Percentiles rank a stretch among this genome's conserved stretches.
phyloP scores from a whole-genome alignment of 1,284 basidiomycete species.

The Ceratobasidium sp. region DNA sequence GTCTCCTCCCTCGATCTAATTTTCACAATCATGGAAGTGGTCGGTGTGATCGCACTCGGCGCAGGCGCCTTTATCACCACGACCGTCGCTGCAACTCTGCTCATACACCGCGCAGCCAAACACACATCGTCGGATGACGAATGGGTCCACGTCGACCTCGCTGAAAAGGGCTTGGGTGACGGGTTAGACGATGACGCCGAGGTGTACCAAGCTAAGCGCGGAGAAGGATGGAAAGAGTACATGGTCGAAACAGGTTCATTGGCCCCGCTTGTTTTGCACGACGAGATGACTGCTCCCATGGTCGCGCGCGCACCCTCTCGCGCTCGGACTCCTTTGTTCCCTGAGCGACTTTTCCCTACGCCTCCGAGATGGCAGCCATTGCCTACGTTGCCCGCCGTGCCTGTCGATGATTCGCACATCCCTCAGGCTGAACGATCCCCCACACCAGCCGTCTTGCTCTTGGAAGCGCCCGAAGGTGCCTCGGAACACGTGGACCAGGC shows the following conservation, averaged over 20 bases:
- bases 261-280: constrained; percentile 19
- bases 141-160: constrained; percentile 21
- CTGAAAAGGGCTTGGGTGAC: constrained; percentile 16
- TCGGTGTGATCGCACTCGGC: constrained; percentile 13
- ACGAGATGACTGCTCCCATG: not conserved
- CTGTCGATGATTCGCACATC: constrained; percentile 15
- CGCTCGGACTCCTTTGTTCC: not conserved
- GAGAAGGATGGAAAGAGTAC: constrained; percentile 30
- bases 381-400: not conserved
- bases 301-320: not conserved
- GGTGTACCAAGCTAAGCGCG: constrained; percentile 5
- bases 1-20: not conserved
- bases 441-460: not conserved
- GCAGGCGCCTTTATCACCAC: constrained; percentile 43
- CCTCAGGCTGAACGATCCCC: constrained; percentile 16
- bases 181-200: constrained; percentile 3
- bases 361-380: constrained; percentile 6
- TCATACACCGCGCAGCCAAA: not conserved
- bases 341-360: constrained; percentile 11
- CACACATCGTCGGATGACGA: too few species aligned
- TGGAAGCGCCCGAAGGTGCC: constrained; percentile 11
- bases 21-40: constrained; percentile 9
- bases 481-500: constrained; percentile 21
- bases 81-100: constrained; percentile 21
- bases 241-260: not conserved